Evolutionary conservation across 805 yeast genomes (phyloP), one percentile per base, ranked within the genome.

Genomic region (Metschnikowia rubicola): DNA sequence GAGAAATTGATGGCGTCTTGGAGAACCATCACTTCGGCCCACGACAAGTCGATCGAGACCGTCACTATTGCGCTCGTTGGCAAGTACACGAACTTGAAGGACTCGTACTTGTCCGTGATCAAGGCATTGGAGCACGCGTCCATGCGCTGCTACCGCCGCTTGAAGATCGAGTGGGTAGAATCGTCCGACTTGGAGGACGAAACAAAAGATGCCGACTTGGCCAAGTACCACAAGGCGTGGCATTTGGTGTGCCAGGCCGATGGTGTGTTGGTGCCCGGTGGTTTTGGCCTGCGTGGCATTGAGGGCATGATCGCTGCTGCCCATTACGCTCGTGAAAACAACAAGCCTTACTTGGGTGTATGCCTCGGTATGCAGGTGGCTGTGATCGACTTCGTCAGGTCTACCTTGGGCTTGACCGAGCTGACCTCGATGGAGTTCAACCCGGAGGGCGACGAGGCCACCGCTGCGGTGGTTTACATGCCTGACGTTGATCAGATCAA

Each of bases 251-350:
- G 96, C 66, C 82, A 86, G 60, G 96, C 98, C 26, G 96, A 94
- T 68, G 98, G 99, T 68, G 86, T 94, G 54, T 78, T 94, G 50
- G 97, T 94, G 48, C 99, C 99, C 35, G 99, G 99, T 64, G 99
- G 99, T 1, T 94, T 94, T 63, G 99, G 99, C 50, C 71, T 81
- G 41, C 85, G 99, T 69, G 99, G 99, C 71, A 88, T 89, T 50
- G 98, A 94, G 72, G 99, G 99, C 60, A 94, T 94, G 99, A 77
- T 94, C 65, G 74, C 88, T 34, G 99, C 98, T 50, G 96, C 97
- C 46, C 86, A 88, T 68, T 94, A 95, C 86, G 99, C 99, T n/a
- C 84, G 99, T 73, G 96, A 86, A 68, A 89, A 89, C 73, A 80
- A 85, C 62, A 80, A 89, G 49, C 99, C 99, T 42, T 94, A 85